phyloP scores from a whole-genome alignment of 345 rosid species.

The Sisymbrium irio region DNA sequence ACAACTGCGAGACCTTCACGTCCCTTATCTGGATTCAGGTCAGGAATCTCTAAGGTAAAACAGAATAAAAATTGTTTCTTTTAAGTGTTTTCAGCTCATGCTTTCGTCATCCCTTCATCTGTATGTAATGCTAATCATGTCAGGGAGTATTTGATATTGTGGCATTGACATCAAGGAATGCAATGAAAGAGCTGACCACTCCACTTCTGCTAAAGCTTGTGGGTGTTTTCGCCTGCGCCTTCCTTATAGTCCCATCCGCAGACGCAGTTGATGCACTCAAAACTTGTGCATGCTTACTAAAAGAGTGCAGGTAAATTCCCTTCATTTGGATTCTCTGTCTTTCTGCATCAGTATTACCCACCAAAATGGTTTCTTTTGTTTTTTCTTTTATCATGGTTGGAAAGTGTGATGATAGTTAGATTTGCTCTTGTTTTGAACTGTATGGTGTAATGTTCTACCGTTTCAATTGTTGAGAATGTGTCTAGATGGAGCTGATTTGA shows the following conservation, averaged over 20 bases:
- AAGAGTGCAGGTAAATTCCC: conserved; percentile 75
- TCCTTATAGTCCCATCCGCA: conserved; percentile 79
- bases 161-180: conserved; percentile 35
- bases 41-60: conserved; percentile 35
- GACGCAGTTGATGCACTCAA: conserved; percentile 90
- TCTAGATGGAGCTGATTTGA: background rate
- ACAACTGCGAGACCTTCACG: conserved; percentile 40
- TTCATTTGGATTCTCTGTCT: background rate
- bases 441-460: background rate
- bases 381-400: no score
- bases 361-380: background rate
- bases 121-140: background rate
- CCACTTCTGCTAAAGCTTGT: conserved; percentile 45
- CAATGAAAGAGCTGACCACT: conserved; percentile 42
- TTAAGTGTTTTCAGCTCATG: background rate
- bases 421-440: background rate
- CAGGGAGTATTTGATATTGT: conserved; percentile 43
- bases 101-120: background rate
- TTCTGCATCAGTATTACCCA: background rate
- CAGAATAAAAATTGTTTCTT: background rate
- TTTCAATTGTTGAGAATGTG: background rate
- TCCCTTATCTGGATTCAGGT: conserved; percentile 36
- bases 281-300: conserved; percentile 85
- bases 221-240: conserved; percentile 53
- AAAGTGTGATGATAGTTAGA: background rate